Evolutionary conservation across 306 rosid species (phyloP).

Genomic region (Canavalia ensiformis): DNA sequence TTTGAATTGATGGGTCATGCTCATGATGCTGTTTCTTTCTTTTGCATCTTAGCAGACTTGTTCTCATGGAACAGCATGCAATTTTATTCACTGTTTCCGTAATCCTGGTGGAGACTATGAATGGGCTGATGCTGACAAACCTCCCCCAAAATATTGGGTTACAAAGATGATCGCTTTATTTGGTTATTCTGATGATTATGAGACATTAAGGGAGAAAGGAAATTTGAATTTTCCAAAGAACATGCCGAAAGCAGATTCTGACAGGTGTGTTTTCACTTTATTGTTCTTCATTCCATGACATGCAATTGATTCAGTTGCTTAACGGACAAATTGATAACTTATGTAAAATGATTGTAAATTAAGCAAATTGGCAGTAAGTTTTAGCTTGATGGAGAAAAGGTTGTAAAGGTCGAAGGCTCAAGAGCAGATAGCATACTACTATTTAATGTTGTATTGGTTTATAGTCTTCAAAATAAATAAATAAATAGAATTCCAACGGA

Average conservation of each 20-base stretch:
- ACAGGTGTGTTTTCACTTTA: slow-evolving; percentile 60
- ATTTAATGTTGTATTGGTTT: slow-evolving; percentile 3
- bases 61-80: slow-evolving; percentile 91
- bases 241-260: slow-evolving; percentile 53
- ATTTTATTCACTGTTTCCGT: slow-evolving; percentile 92
- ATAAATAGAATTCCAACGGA: slow-evolving; percentile 5
- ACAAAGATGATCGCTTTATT: slow-evolving; percentile 78
- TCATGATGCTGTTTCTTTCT: slow-evolving; percentile 21
- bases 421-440: slow-evolving; percentile 20
- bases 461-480: slow-evolving; percentile 25
- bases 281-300: neutral
- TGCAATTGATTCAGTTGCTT: slow-evolving; percentile 36
- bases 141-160: slow-evolving; percentile 89
- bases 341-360: slow-evolving; percentile 4
- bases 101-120: slow-evolving; percentile 97
- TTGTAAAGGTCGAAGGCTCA: slow-evolving; percentile 10
- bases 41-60: slow-evolving; percentile 72
- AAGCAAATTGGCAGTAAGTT: neutral
- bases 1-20: slow-evolving; percentile 22
- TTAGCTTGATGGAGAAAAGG: slow-evolving; percentile 27
- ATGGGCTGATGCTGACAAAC: slow-evolving; percentile 94
- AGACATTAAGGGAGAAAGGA: slow-evolving; percentile 53
- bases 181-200: slow-evolving; percentile 72
- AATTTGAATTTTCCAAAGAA: slow-evolving; percentile 46
- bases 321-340: slow-evolving; percentile 28